These are phyloP conservation scores for Wickerhamiella azyma DNA, from an alignment of 805 yeast genomes.

Conservation along the genomic window DNA sequence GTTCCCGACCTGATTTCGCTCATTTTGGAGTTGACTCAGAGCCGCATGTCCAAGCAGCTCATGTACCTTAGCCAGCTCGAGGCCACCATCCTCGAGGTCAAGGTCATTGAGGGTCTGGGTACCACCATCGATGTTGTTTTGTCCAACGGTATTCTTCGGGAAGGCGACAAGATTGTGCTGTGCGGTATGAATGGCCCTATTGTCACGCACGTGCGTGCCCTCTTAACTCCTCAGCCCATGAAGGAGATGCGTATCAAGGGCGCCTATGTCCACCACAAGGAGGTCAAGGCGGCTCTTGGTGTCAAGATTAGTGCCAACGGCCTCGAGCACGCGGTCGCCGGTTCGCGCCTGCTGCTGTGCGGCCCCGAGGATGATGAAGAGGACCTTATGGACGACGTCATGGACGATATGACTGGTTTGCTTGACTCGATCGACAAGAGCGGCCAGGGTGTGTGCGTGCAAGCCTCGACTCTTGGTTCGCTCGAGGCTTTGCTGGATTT, in stretches of 20 bases:
- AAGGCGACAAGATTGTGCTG: slow-evolving; percentile 87
- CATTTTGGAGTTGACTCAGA: slow-evolving; percentile 86
- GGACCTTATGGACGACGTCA: slow-evolving; percentile 91
- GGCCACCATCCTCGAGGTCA: slow-evolving; percentile 94
- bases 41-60: slow-evolving; percentile 97
- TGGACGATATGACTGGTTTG: slow-evolving; percentile 94
- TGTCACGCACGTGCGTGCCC: slow-evolving; percentile 88
- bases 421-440: slow-evolving; percentile 88
- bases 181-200: slow-evolving; percentile 99
- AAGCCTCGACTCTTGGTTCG: slow-evolving; percentile 96
- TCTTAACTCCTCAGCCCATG: slow-evolving; percentile 93
- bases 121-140: slow-evolving; percentile 95
- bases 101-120: slow-evolving; percentile 97
- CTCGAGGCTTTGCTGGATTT: slow-evolving; percentile 92
- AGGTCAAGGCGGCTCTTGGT: slow-evolving; percentile 98
- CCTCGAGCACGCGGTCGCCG: slow-evolving; percentile 97
- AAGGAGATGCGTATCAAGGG: slow-evolving; percentile 93
- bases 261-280: slow-evolving; percentile 92
- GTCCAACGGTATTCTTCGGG: slow-evolving; percentile 89
- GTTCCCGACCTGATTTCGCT: slow-evolving; percentile 97
- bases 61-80: slow-evolving; percentile 89
- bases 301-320: slow-evolving; percentile 97
- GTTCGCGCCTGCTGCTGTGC: slow-evolving; percentile 87
- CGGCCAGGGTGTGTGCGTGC: slow-evolving; percentile 96
- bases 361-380: slow-evolving; percentile 98